Evolutionary conservation across 2,329 filamentous ascomycete species (phyloP).

Genomic region (Hypoxylon sp.): DNA sequence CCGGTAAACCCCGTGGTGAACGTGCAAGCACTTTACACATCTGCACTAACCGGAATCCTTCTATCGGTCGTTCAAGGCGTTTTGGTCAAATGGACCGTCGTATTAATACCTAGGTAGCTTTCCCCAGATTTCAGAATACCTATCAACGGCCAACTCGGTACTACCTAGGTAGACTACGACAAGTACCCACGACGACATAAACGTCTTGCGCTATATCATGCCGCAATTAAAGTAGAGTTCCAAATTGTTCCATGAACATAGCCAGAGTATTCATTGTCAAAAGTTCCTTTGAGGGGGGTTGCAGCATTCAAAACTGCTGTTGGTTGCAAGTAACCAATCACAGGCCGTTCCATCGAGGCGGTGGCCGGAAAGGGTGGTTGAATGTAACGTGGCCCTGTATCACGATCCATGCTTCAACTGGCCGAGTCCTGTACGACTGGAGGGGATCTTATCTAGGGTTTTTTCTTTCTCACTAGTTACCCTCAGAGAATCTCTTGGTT

Average conservation of each 20-base stretch:
- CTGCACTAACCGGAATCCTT: background rate
- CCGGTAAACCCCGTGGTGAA: background rate
- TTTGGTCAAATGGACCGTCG: no score
- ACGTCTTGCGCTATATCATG: conserved; percentile 5
- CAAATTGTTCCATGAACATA: background rate
- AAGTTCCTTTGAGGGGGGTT: conserved; percentile 3
- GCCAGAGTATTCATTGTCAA: background rate
- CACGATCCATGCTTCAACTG: conserved; percentile 15
- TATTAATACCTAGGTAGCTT: background rate
- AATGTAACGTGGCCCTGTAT: conserved; percentile 10
- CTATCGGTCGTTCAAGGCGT: background rate
- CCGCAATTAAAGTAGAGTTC: conserved; percentile 1
- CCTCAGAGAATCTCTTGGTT: background rate
- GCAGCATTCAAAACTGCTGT: conserved; percentile 21
- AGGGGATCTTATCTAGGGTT: background rate
- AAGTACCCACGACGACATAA: conserved; percentile 6
- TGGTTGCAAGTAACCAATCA: conserved; percentile 32
- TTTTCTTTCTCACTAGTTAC: no score
- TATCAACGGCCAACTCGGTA: conserved; percentile 3
- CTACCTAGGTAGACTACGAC: background rate
- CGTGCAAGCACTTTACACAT: background rate
- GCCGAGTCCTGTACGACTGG: background rate
- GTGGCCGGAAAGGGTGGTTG: conserved; percentile 10
- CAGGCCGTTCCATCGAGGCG: conserved; percentile 10
- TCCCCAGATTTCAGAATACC: background rate